These are phyloP conservation scores for Areca catechu DNA, from an alignment of 176 grass and related monocot genomes.

Conservation along the genomic window DNA sequence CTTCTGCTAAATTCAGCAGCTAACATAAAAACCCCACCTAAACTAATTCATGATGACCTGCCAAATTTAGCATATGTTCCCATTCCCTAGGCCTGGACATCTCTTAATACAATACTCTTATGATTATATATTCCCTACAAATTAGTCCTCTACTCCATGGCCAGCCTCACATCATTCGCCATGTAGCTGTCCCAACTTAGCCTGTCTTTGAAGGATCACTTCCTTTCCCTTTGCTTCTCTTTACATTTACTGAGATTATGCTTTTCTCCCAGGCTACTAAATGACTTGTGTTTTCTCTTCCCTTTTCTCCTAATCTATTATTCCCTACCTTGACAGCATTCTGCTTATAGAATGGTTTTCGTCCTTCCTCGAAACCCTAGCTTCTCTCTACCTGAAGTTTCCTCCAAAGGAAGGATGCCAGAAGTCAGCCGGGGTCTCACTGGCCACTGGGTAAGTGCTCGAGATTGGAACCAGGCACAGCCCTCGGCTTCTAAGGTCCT, in stretches of 20 bases:
- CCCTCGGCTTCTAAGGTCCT: conserved; percentile 62
- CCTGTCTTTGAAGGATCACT: conserved; percentile 13
- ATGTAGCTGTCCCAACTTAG: conserved; percentile 26
- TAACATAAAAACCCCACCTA: conserved; percentile 7
- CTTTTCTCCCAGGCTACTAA: no score
- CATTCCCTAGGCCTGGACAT: conserved; percentile 14
- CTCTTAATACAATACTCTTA: conserved; percentile 14
- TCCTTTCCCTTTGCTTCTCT: conserved; percentile 7
- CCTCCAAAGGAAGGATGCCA: conserved; percentile 78
- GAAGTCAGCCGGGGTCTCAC: conserved; percentile 46
- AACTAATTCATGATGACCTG: conserved; percentile 19
- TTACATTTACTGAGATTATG: background rate
- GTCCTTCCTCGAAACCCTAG: no score
- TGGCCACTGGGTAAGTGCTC: conserved; percentile 55
- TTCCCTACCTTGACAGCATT: no score
- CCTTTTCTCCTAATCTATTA: background rate
- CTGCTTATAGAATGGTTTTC: no score
- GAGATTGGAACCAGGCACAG: conserved; percentile 71
- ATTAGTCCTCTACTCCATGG: conserved; percentile 11
- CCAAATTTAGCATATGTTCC: conserved; percentile 37
- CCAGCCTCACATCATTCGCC: conserved; percentile 28
- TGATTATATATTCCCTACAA: background rate
- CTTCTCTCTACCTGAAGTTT: conserved; percentile 43
- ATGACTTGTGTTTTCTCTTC: conserved; percentile 8
- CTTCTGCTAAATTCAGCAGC: conserved; percentile 20